A percentile compares a stretch with the other conserved stretches of the same genome.
phyloP scores from a whole-genome alignment of 2,329 filamentous ascomycete species.

The Davidsoniella eucalypti region DNA sequence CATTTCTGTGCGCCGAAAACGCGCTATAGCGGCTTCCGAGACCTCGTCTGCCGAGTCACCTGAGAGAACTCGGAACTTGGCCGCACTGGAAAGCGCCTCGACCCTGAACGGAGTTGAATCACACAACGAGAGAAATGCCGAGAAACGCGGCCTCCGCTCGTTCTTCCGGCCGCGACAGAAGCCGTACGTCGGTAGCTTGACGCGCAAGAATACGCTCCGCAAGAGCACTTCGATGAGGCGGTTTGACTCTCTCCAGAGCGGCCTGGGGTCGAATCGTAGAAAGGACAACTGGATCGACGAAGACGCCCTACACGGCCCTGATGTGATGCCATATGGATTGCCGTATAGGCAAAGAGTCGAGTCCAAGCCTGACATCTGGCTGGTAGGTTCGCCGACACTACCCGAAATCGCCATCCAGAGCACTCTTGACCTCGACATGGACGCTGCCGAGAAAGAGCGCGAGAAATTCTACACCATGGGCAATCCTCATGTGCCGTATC shows the following conservation, averaged over 20 bases:
- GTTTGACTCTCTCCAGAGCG: neutral
- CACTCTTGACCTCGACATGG: neutral
- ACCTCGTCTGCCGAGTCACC: neutral
- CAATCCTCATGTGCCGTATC: slow-evolving; percentile 3
- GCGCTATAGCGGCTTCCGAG: slow-evolving; percentile 1
- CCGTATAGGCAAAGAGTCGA: neutral
- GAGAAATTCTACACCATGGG: slow-evolving; percentile 6
- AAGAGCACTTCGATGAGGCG: neutral
- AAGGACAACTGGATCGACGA: slow-evolving; percentile 7
- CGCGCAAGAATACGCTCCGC: neutral
- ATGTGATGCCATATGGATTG: neutral
- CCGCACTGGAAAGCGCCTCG: neutral
- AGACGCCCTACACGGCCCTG: slow-evolving; percentile 7
- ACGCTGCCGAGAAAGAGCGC: slow-evolving; percentile 5
- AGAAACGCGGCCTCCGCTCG: neutral
- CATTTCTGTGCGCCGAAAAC: slow-evolving; percentile 19
- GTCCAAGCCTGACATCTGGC: neutral
- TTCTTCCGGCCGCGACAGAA: slow-evolving; percentile 1
- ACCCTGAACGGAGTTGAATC: neutral
- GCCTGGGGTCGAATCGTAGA: neutral
- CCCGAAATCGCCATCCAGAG: slow-evolving; percentile 4
- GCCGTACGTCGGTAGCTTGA: neutral
- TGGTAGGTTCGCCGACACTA: slow-evolving; percentile 7
- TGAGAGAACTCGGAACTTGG: neutral
- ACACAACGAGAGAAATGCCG: neutral